phyloP scores from a whole-genome alignment of 2,329 filamentous ascomycete species.

The Sphaerulina musiva region DNA sequence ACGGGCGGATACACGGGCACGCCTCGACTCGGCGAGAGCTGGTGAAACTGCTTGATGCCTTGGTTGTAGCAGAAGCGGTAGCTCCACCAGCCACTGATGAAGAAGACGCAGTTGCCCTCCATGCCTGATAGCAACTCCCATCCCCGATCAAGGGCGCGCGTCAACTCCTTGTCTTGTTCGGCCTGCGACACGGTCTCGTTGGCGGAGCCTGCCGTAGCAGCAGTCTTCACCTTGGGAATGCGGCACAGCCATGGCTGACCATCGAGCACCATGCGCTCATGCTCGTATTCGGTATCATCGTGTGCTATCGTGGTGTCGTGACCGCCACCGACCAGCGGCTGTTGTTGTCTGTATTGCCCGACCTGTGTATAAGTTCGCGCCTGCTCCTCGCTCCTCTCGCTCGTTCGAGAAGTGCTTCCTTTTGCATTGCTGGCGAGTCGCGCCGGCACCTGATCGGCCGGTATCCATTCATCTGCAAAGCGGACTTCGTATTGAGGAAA shows the following conservation, averaged over 20 bases:
- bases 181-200: slow-evolving; percentile 39
- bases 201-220: slow-evolving; percentile 21
- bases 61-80: slow-evolving; percentile 90
- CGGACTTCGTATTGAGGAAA: slow-evolving; percentile 80
- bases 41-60: slow-evolving; percentile 85
- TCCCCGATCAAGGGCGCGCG: slow-evolving; percentile 67
- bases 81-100: slow-evolving; percentile 86
- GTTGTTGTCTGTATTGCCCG: slow-evolving; percentile 18
- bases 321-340: slow-evolving; percentile 10
- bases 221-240: slow-evolving; percentile 62
- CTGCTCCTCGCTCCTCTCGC: background rate
- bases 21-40: slow-evolving; percentile 62
- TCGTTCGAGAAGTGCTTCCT: background rate
- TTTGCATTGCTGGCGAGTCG: slow-evolving; percentile 42
- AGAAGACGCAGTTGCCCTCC: slow-evolving; percentile 75
- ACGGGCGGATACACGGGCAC: slow-evolving; percentile 63
- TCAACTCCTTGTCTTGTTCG: slow-evolving; percentile 74
- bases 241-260: slow-evolving; percentile 74
- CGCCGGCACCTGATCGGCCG: slow-evolving; percentile 60
- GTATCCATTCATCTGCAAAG: slow-evolving; percentile 59
- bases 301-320: slow-evolving; percentile 7
- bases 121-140: slow-evolving; percentile 74
- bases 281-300: slow-evolving; percentile 34
- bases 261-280: slow-evolving; percentile 68
- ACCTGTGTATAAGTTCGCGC: slow-evolving; percentile 12